Evolutionary conservation across 148 eudicot species (phyloP), one percentile per base, ranked within the genome.

Genomic region (Spergularia bocconei): DNA sequence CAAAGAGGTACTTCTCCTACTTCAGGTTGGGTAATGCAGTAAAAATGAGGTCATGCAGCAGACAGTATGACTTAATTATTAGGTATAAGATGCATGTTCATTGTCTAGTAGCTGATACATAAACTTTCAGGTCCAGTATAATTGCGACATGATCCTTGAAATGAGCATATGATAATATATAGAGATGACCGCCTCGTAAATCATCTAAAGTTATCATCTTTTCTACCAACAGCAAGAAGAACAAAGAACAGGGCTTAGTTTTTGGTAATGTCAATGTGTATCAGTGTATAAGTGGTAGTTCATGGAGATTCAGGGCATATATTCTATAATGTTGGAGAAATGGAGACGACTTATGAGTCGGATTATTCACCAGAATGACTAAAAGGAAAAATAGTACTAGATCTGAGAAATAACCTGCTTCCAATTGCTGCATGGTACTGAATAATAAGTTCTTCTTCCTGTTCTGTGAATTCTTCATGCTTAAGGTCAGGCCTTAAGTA

Each of bases 401-500:
- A 67, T 70, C 51, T 50, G 59, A 66, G 57, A 67, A 65, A 50
- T 5, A n/a, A 92, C 98, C 98, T 90, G 90, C 98, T 94, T 60
- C 98, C 97, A 55, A 95, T 81, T 21, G 88, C 94, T 78, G 88
- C 75, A 70, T 95, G 98, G 73, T 83, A 85, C 63, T 89, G 86
- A 41, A 95, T 74, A 75, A 95, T 95, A 80, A 87, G 91, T 50
- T 95, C 88, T 80, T 94, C 98, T 85, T 95, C 98, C 56, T 89
- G 90, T 15, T 88, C 86, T 4, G 97, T 88, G 73, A 95, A 95
- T 50, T 78, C 76, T 72, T 92, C 96, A 63, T 90, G 97, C 74
- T 88, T 95, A 71, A 92, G 98, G 71, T 95, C 98, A 54, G 98
- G 98, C 84, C 97, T 86, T 50, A 95, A 81, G 77, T 95, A 95